Percentiles rank a stretch among this genome's conserved stretches.
Conservation (phyloP, 2,329 filamentous ascomycete species). For the Colletotrichum sp. region DNA sequence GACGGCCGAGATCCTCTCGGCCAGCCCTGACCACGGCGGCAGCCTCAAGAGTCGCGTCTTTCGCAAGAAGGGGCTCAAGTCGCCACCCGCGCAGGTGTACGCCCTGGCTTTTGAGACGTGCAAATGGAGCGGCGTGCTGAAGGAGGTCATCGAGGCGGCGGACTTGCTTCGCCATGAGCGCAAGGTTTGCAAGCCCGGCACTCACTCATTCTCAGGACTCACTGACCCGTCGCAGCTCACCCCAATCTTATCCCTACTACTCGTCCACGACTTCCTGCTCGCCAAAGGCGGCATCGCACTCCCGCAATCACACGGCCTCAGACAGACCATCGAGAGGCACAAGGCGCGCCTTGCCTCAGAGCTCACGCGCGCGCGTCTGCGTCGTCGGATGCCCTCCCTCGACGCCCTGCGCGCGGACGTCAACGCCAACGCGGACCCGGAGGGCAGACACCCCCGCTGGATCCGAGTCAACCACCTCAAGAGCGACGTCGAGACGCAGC, state of each 20-base stretch:
- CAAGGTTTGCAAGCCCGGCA: conserved; percentile 64
- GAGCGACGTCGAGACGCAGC: conserved; percentile 72
- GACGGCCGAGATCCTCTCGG: conserved; percentile 76
- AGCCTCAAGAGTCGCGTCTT: conserved; percentile 90
- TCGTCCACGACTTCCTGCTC: conserved; percentile 86
- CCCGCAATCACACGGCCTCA: conserved; percentile 78
- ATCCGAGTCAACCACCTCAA: conserved; percentile 84
- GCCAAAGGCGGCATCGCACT: conserved; percentile 84
- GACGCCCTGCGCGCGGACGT: conserved; percentile 68
- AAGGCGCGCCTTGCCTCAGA: conserved; percentile 83
- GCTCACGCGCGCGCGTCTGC: conserved; percentile 79
- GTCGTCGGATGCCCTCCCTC: conserved; percentile 71
- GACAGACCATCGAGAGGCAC: conserved; percentile 78
- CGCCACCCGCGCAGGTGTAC: conserved; percentile 81
- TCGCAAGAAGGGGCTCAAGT: conserved; percentile 74
- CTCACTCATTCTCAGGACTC: not conserved
- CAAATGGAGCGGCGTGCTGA: conserved; percentile 88
- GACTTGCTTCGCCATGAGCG: conserved; percentile 79
- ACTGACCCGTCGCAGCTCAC: conserved; percentile 65
- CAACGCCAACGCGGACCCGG: conserved; percentile 54
- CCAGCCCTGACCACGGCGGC: conserved; percentile 69
- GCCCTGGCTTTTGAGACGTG: conserved; percentile 85
- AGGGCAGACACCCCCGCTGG: conserved; percentile 82
- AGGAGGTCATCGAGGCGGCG: conserved; percentile 86
- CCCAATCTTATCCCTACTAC: conserved; percentile 78